Evolutionary conservation across 257 asterid species (phyloP).

Genomic region (Linaria vulgaris): DNA sequence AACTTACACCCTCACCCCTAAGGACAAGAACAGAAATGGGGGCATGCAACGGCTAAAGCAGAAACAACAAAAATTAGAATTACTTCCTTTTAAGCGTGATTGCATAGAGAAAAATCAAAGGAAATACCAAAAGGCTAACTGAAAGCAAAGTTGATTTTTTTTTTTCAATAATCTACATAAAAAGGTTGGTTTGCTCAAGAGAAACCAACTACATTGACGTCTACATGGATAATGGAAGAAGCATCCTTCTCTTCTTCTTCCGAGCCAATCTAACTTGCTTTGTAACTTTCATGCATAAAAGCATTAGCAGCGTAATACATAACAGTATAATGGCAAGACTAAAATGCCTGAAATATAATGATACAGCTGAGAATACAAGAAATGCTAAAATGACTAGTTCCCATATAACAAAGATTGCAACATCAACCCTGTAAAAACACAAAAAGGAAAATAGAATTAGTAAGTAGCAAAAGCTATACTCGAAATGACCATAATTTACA

Average conservation of each 20-base stretch:
- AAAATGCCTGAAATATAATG: slow-evolving; percentile 74
- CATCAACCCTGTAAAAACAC: slow-evolving; percentile 72
- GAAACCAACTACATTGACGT: slow-evolving; percentile 18
- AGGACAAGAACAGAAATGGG: too few relatives aligned
- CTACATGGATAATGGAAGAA: slow-evolving; percentile 93
- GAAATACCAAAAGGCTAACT: slow-evolving; percentile 11
- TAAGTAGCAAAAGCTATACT: slow-evolving; percentile 19
- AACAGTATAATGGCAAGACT: slow-evolving; percentile 62
- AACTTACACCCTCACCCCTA: too few relatives aligned
- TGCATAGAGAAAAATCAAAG: slow-evolving; percentile 25
- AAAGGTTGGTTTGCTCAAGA: slow-evolving; percentile 22
- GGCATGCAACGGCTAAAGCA: too few relatives aligned
- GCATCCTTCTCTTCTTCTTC: slow-evolving; percentile 94
- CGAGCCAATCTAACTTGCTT: slow-evolving; percentile 73
- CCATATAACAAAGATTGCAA: slow-evolving; percentile 78
- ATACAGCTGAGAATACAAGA: slow-evolving; percentile 71
- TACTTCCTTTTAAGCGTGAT: slow-evolving; percentile 13
- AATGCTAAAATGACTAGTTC: slow-evolving; percentile 80
- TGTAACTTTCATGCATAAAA: slow-evolving; percentile 68
- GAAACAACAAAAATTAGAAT: not conserved
- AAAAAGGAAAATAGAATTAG: slow-evolving; percentile 15
- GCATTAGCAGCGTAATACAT: slow-evolving; percentile 53
- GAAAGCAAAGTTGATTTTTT: slow-evolving; percentile 28
- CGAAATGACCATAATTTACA: not conserved
- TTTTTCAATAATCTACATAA: slow-evolving; percentile 37